These are phyloP conservation scores for Colletotrichum noveboracense DNA, from an alignment of 2,329 filamentous ascomycete genomes.

Conservation along the genomic window DNA sequence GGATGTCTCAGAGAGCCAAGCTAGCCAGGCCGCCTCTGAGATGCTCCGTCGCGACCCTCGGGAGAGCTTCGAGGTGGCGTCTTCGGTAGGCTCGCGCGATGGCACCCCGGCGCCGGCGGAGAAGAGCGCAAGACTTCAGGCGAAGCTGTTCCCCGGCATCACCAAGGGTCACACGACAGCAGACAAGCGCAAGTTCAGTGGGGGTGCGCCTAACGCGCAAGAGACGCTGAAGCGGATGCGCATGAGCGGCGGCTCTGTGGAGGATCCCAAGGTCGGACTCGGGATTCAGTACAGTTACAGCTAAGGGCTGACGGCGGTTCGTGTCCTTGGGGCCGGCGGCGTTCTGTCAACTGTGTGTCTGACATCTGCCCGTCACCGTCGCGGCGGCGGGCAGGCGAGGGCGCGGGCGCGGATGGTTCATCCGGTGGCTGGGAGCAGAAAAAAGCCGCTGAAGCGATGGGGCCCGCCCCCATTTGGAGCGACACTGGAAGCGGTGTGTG, in stretches of 20 bases:
- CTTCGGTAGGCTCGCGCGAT: conserved; percentile 47
- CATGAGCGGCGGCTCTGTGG: conserved; percentile 42
- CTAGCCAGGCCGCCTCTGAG: conserved; percentile 77
- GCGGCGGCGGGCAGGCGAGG: background rate
- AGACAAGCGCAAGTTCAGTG: conserved; percentile 59
- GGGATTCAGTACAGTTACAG: conserved; percentile 54
- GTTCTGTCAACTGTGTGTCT: background rate
- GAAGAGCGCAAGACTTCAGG: conserved; percentile 53
- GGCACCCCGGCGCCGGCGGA: conserved; percentile 50
- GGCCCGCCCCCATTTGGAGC: background rate
- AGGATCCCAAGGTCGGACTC: conserved; percentile 49
- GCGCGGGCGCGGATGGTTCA: conserved; percentile 1
- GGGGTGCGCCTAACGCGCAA: conserved; percentile 32
- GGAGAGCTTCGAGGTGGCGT: conserved; percentile 56
- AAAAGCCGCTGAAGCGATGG: background rate
- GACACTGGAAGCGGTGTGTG: conserved; percentile 16
- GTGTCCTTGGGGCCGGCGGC: background rate
- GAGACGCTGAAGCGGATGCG: conserved; percentile 52
- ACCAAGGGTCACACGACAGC: conserved; percentile 40
- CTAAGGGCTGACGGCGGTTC: background rate
- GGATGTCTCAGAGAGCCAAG: conserved; percentile 74
- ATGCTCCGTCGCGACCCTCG: conserved; percentile 70
- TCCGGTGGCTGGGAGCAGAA: conserved; percentile 14
- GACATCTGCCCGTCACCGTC: background rate
- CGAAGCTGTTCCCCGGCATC: conserved; percentile 53